phyloP scores from a whole-genome alignment of 345 rosid species.

The Gossypium ekmanianum region DNA sequence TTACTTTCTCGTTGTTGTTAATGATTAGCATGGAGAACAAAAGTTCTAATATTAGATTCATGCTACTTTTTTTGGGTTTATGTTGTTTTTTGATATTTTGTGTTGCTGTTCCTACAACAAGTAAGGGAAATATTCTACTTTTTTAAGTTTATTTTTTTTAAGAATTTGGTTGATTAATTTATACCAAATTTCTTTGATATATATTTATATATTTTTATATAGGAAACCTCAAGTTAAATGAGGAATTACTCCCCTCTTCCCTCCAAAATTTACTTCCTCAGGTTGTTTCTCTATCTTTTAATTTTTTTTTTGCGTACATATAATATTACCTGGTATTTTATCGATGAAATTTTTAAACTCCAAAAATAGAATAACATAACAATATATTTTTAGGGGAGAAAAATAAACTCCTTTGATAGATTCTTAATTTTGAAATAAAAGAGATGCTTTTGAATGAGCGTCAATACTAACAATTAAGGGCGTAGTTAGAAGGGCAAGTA shows the following conservation, averaged over 20 bases:
- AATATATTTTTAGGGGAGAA: too few relatives aligned
- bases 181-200: neutral
- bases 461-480: too few relatives aligned
- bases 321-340: too few relatives aligned
- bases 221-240: constrained; percentile 40
- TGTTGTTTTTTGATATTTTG: constrained; percentile 30
- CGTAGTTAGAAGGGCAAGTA: too few relatives aligned
- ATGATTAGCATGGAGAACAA: constrained; percentile 15
- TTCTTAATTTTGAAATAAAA: too few relatives aligned
- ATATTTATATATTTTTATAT: neutral
- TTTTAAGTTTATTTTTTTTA: neutral
- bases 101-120: constrained; percentile 29
- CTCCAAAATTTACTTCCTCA: constrained; percentile 20
- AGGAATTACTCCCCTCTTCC: constrained; percentile 8
- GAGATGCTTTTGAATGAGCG: too few relatives aligned
- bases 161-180: too few relatives aligned
- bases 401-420: too few relatives aligned
- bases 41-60: constrained; percentile 8
- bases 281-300: constrained; percentile 20
- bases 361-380: too few relatives aligned
- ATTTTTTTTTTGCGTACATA: too few relatives aligned
- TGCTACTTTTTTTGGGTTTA: constrained; percentile 28
- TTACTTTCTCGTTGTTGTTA: neutral
- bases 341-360: too few relatives aligned
- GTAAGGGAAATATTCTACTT: constrained; percentile 17